Base-by-base conservation (phyloP, 1,284 basidiomycete genomes). In the Austroboletus novae-zelandiae region DNA sequence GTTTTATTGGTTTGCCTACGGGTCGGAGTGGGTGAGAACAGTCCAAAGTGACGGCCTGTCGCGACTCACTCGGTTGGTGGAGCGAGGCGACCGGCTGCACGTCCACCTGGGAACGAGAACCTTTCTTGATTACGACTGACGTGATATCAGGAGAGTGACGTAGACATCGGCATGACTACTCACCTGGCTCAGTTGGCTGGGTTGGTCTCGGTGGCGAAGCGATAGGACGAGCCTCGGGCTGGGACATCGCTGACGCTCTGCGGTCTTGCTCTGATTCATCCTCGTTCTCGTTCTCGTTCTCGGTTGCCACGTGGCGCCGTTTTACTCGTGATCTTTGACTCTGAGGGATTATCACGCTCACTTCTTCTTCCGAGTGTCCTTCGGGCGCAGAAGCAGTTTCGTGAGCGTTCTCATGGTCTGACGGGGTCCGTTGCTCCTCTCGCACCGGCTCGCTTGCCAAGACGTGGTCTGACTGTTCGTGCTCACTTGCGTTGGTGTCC, bases 1-100 rank as follows among this genome's bases (percentile, higher is more conserved):
- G 49, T 49, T 59, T 67, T 35, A 60, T 50, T 5, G 41, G 47
- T 6, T 32, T 58, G 25, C 41, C 61, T 67, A 20, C 50, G 14
- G 48, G 29, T 31, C 25, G 30, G 14, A 3, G 27, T 23, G 14
- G 23, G 36, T 11, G 17, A 37, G 17, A n/a, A 34, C 14, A 6
- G 15, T 9, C 14, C 4, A 13, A 13, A n/a, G 30, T 13, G 11
- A 13, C 4, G 13, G 50, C 32, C 6, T n/a, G 6, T 9, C 27
- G 20, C 17, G 4, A 48, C 61, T 40, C 43, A 62, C 61, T 42
- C 2, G 5, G 40, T 36, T 25, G 37, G 18, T 40, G 35, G 25
- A 32, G 15, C 6, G 10, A 27, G 17, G 46, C 52, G 4, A 23
- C 14, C 0, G 34, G 9, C 29, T 45, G 50, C 8, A 27, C n/a